A percentile compares a stretch with the other conserved stretches of the same genome.
These are phyloP conservation scores for Talaromyces sp. DNA, from an alignment of 2,329 filamentous ascomycete genomes.

Conservation along the genomic window DNA sequence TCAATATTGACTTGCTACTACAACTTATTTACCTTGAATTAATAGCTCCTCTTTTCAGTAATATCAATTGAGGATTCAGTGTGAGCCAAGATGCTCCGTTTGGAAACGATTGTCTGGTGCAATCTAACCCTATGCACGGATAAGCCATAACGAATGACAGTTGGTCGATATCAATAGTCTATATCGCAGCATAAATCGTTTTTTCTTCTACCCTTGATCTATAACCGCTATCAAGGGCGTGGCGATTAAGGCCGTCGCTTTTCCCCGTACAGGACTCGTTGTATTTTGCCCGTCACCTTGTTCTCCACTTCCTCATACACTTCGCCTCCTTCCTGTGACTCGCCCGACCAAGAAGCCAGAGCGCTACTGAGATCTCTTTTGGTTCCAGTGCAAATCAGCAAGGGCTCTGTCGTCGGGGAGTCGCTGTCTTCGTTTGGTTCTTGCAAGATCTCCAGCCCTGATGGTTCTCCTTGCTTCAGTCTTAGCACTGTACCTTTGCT, in stretches of 20 bases:
- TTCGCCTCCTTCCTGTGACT: slow-evolving; percentile 6
- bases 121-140: neutral
- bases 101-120: neutral
- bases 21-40: neutral
- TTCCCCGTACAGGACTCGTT: slow-evolving; percentile 4
- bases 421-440: neutral
- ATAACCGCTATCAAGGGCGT: neutral
- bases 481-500: neutral
- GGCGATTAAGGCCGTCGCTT: neutral
- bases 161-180: neutral
- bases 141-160: neutral
- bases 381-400: neutral
- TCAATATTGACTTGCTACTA: neutral
- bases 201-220: neutral
- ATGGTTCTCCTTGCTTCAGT: neutral
- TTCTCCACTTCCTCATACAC: slow-evolving; percentile 8
- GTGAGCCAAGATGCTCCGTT: neutral
- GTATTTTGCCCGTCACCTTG: slow-evolving; percentile 7
- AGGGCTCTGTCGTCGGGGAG: neutral
- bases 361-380: neutral
- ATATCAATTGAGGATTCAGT: neutral
- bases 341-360: neutral
- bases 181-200: neutral
- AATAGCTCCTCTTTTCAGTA: neutral
- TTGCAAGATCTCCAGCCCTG: neutral